Percentiles rank a stretch among this genome's conserved stretches.
These are phyloP conservation scores for Puccinia triticina DNA, from an alignment of 1,284 basidiomycete species.

Conservation along the genomic window DNA sequence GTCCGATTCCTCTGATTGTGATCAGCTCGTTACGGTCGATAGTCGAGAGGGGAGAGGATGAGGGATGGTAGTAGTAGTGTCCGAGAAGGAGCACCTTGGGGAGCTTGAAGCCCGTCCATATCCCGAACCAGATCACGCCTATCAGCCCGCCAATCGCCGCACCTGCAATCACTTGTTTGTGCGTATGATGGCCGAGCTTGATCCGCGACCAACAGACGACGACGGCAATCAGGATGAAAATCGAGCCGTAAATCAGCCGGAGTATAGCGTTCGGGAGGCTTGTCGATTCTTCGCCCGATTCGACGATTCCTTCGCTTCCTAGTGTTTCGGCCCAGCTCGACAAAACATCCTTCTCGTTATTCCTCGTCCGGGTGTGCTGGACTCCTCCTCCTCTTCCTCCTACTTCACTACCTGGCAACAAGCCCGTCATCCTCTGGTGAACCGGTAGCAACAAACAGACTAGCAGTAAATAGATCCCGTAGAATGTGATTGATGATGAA, in stretches of 20 bases:
- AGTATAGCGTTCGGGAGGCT: not conserved
- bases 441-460: conserved; percentile 67
- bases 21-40: not conserved
- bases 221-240: conserved; percentile 59
- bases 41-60: not conserved
- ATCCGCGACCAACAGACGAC: conserved; percentile 71
- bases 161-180: conserved; percentile 73
- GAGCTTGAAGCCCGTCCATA: conserved; percentile 64
- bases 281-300: not conserved
- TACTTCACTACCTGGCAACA: not conserved
- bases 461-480: conserved; percentile 70
- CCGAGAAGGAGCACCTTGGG: conserved; percentile 11
- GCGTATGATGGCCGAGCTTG: conserved; percentile 79
- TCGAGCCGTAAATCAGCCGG: conserved; percentile 52
- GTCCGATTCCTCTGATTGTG: conserved; percentile 1
- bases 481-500: conserved; percentile 74
- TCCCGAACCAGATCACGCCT: conserved; percentile 68
- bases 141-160: conserved; percentile 67
- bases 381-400: conserved; percentile 35
- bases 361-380: conserved; percentile 24
- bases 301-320: not conserved
- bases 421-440: conserved; percentile 61
- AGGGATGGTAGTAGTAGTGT: not conserved
- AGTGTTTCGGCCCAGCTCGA: not conserved
- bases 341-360: conserved; percentile 41